phyloP scores from a whole-genome alignment of 1,284 basidiomycete species.

The Vanrija sp. region DNA sequence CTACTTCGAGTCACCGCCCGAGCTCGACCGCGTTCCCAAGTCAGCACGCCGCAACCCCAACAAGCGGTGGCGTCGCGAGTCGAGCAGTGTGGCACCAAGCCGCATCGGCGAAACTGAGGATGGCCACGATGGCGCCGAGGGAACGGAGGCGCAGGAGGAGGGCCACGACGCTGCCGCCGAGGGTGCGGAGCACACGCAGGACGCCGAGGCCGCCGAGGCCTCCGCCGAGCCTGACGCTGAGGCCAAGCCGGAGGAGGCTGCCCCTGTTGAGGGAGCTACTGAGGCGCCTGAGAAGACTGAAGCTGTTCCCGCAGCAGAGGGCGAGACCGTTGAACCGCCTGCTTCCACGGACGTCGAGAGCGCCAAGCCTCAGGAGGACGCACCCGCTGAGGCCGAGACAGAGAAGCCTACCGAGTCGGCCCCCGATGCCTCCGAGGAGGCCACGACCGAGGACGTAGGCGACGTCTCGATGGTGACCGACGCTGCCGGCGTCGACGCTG shows the following conservation, averaged over 20 bases:
- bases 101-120: constrained; percentile 15
- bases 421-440: neutral
- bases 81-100: constrained; percentile 36
- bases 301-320: constrained; percentile 53
- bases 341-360: constrained; percentile 18
- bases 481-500: constrained; percentile 1
- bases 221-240: neutral
- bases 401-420: neutral
- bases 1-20: constrained; percentile 51
- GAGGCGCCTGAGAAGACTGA: constrained; percentile 22
- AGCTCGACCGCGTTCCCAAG: constrained; percentile 45
- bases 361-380: constrained; percentile 6
- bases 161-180: constrained; percentile 15
- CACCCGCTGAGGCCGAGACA: neutral
- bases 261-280: neutral
- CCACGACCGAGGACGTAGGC: constrained; percentile 9
- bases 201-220: neutral
- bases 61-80: constrained; percentile 63
- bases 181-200: constrained; percentile 3
- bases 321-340: constrained; percentile 38
- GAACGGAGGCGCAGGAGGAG: constrained; percentile 32
- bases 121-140: constrained; percentile 39
- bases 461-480: constrained; percentile 37
- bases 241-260: neutral
- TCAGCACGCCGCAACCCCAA: constrained; percentile 45